Percentiles rank a stretch among this genome's conserved stretches.
These are phyloP conservation scores for Penicillium soppii DNA, from an alignment of 495 filamentous ascomycete species.

Conservation along the genomic window DNA sequence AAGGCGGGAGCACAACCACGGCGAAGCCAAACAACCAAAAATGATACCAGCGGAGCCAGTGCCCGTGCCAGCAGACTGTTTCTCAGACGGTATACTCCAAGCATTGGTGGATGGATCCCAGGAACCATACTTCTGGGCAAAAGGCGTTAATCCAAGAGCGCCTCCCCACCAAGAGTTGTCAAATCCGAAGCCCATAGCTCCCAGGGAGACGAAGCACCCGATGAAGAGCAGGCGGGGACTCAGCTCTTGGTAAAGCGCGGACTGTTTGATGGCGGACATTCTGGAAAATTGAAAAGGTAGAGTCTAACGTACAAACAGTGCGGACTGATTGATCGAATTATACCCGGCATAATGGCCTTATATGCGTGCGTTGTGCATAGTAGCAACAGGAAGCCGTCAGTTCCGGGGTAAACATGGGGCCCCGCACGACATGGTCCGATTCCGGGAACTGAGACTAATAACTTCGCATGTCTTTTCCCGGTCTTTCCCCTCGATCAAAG, in stretches of 20 bases:
- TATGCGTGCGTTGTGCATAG: not conserved
- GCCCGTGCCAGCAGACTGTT: slow-evolving; percentile 10
- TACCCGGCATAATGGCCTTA: not conserved
- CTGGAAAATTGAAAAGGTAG: not conserved
- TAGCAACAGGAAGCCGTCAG: not conserved
- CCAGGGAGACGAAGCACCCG: slow-evolving; percentile 4
- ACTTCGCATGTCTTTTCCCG: no score
- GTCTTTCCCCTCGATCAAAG: not conserved
- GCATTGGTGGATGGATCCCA: not conserved
- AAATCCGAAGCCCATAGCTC: slow-evolving; percentile 11
- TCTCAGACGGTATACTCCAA: slow-evolving; percentile 3
- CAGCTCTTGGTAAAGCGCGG: slow-evolving; percentile 5
- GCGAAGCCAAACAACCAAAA: slow-evolving; percentile 9
- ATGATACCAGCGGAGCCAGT: slow-evolving; percentile 9
- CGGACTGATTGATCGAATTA: not conserved
- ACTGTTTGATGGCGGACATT: not conserved
- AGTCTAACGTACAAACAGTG: not conserved
- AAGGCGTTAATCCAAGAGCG: slow-evolving; percentile 2
- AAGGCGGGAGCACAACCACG: not conserved
- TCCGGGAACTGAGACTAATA: no score
- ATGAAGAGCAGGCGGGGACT: slow-evolving; percentile 7
- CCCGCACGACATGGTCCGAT: no score
- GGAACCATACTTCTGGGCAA: slow-evolving; percentile 9
- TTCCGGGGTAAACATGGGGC: not conserved
- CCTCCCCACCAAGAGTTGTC: slow-evolving; percentile 15